These are phyloP conservation scores for Blastobotrys aristatus DNA, from an alignment of 1,139 yeast genomes.

Conservation along the genomic window DNA sequence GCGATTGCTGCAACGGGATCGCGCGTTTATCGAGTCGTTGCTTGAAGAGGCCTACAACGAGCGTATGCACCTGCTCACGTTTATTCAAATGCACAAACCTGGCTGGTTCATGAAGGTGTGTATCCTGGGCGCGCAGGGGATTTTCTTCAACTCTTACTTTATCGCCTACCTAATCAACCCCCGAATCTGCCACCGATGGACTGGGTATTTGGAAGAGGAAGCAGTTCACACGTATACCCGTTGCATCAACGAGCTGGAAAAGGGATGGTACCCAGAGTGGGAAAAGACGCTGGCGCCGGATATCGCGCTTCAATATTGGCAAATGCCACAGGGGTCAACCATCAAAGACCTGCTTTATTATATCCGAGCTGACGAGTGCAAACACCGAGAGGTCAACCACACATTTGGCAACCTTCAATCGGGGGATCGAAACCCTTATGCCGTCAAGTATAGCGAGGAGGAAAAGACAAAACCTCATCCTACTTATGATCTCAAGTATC, in stretches of 20 bases:
- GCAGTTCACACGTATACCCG: constrained; percentile 70
- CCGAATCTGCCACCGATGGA: constrained; percentile 66
- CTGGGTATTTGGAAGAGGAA: constrained; percentile 75
- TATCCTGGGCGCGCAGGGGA: constrained; percentile 65
- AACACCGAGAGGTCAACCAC: constrained; percentile 73
- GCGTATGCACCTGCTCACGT: constrained; percentile 70
- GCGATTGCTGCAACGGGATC: constrained; percentile 57
- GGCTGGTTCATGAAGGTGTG: constrained; percentile 52
- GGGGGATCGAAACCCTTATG: constrained; percentile 65
- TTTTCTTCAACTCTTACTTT: constrained; percentile 64
- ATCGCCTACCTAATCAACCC: constrained; percentile 57
- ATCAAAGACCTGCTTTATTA: constrained; percentile 57
- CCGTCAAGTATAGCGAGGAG: constrained; percentile 38
- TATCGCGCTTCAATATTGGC: constrained; percentile 62
- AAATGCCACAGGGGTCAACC: constrained; percentile 46
- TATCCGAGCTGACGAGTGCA: constrained; percentile 63
- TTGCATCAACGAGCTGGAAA: constrained; percentile 50
- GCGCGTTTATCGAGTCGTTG: constrained; percentile 72
- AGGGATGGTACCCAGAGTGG: constrained; percentile 49
- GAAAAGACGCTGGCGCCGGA: constrained; percentile 36
- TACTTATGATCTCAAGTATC: constrained; percentile 43
- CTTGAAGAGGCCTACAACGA: constrained; percentile 77
- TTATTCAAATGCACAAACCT: constrained; percentile 62
- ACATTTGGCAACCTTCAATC: constrained; percentile 61
- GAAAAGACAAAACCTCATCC: constrained; percentile 47